Evolutionary conservation across 2,329 filamentous ascomycete species (phyloP), one percentile per base, ranked within the genome.

Genomic region (Dactylonectria macrodidyma): DNA sequence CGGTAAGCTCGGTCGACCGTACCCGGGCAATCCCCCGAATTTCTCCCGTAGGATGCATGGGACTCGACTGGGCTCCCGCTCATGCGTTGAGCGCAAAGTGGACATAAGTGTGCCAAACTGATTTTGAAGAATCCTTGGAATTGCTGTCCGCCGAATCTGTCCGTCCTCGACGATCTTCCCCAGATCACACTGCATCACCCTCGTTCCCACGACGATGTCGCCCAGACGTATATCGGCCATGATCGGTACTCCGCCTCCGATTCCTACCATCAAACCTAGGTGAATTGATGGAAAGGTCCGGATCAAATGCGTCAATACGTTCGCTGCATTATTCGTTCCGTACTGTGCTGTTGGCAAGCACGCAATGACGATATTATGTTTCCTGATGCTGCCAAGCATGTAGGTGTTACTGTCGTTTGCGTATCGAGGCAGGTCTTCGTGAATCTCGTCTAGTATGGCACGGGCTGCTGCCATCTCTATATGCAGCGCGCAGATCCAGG

Each of bases 271-370:
- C 7, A 79, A 51, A 0, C 70, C 60, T 1, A 67, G 1, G 0
- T 48, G n/a, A 0, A 75, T 61, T 0, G 38, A 50, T 0, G 44
- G 87, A 65, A 83, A 90, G 41, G 92, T 86, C 9, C 68, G 8
- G 2, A 3, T 22, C 2, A 73, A 2, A 1, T 69, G 14, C 0
- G n/a, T 69, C 83, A 68, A n/a, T 0, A 77, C 76, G 0, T 41
- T 72, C 0, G 76, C 70, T 0, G 78, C 75, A 1, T 72, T 75
- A 5, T 71, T 77, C 0, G 58, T 74, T 0, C 76, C 76, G 1
- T 77, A 76, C 8, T 16, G 41, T 7, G 14, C 14, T 5, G 11
- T 10, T 0, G 75, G 77, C 1, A 78, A 8, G 5, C 76, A 77
- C 1, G 73, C 74, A 16, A 78, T 71, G 6, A 75, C 77, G 16